phyloP scores from a whole-genome alignment of 257 asterid species.

The Ehretia macrophylla region DNA sequence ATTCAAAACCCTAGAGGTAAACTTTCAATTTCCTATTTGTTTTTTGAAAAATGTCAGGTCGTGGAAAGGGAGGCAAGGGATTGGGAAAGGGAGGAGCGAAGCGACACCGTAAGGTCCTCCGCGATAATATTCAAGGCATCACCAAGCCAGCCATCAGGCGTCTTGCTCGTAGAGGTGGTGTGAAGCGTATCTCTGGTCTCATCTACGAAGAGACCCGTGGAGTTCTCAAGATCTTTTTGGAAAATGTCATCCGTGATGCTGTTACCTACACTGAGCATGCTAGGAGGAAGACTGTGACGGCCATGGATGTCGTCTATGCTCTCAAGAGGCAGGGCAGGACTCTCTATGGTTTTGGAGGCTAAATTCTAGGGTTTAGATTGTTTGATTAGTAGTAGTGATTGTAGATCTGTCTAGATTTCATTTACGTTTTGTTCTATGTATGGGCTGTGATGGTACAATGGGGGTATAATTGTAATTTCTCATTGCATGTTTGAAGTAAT shows the following conservation, averaged over 20 bases:
- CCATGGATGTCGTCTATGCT: slow-evolving; percentile 38
- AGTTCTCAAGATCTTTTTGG: slow-evolving; percentile 34
- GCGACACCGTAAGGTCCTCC: slow-evolving; percentile 36
- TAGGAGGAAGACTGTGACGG: slow-evolving; percentile 36
- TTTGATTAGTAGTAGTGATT: neutral
- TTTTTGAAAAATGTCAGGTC: slow-evolving; percentile 16
- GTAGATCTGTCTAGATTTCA: neutral
- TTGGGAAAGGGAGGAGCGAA: slow-evolving; percentile 44
- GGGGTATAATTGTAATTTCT: slow-evolving; percentile 9
- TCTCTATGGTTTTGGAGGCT: slow-evolving; percentile 33
- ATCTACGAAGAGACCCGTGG: slow-evolving; percentile 48
- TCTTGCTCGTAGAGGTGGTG: slow-evolving; percentile 42
- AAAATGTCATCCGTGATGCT: slow-evolving; percentile 42
- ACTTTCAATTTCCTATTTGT: too few relatives aligned
- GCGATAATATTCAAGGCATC: slow-evolving; percentile 42
- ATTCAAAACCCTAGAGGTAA: too few relatives aligned
- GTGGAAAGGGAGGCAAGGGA: slow-evolving; percentile 40
- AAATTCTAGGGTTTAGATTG: slow-evolving; percentile 3
- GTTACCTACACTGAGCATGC: slow-evolving; percentile 41
- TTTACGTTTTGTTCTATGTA: neutral
- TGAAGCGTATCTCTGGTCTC: slow-evolving; percentile 37
- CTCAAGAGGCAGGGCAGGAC: slow-evolving; percentile 44
- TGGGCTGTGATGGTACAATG: neutral
- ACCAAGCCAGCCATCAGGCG: slow-evolving; percentile 41
- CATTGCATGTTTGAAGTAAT: slow-evolving; percentile 9